A percentile compares a stretch with the other conserved stretches of the same genome.
Conservation (phyloP, 345 rosid genomes). For the Pistacia atlantica region DNA sequence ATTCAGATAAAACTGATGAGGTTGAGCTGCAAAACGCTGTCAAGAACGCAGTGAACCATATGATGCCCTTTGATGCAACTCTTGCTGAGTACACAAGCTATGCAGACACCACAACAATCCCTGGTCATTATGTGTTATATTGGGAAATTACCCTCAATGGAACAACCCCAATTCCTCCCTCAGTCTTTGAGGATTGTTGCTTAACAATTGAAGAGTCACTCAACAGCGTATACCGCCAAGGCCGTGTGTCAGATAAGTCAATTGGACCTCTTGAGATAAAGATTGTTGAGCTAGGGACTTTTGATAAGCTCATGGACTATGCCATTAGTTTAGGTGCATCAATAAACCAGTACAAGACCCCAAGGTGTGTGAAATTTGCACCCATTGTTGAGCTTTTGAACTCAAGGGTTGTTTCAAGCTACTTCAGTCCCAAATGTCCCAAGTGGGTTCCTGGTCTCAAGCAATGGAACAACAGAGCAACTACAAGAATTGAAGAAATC, state of each 20-base stretch:
- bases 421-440: conserved; percentile 91
- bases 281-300: conserved; percentile 87
- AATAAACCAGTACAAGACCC: conserved; percentile 94
- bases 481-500: conserved; percentile 3
- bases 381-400: conserved; percentile 89
- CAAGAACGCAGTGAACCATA: conserved; percentile 77
- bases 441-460: conserved; percentile 92
- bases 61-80: conserved; percentile 72
- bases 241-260: conserved; percentile 81
- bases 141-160: conserved; percentile 81
- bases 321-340: conserved; percentile 94
- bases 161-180: conserved; percentile 80
- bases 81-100: conserved; percentile 86
- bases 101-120: conserved; percentile 74
- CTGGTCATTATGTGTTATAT: conserved; percentile 88
- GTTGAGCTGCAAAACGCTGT: conserved; percentile 95
- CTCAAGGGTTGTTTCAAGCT: conserved; percentile 64
- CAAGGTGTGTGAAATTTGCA: conserved; percentile 91
- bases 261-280: conserved; percentile 92
- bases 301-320: conserved; percentile 96
- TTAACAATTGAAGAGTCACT: conserved; percentile 83
- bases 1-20: conserved; percentile 94
- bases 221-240: conserved; percentile 96
- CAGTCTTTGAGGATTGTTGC: conserved; percentile 92
- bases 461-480: conserved; percentile 57